Conservation (phyloP, 2,329 filamentous ascomycete species). For the Aspergillus sp. region DNA sequence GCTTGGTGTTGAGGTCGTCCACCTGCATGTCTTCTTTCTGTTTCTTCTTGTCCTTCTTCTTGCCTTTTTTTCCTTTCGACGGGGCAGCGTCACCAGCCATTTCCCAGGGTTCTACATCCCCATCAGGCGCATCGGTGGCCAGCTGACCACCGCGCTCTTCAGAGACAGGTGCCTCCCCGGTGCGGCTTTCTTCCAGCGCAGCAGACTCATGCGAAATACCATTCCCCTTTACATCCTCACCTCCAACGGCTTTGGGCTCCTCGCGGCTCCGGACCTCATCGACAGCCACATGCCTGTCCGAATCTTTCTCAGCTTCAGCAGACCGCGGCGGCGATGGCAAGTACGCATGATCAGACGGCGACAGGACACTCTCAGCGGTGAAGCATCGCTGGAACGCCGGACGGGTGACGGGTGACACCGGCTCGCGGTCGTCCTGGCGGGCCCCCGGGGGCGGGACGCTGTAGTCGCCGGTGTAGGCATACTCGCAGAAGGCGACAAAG, state of each 20-base stretch:
- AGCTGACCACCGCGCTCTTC: neutral
- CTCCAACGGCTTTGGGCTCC: too few relatives aligned
- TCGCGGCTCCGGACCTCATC: too few relatives aligned
- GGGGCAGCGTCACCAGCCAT: conserved; percentile 1
- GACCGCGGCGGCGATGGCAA: neutral
- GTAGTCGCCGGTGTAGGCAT: conserved; percentile 50
- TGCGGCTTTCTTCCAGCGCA: neutral
- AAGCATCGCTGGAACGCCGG: conserved; percentile 12
- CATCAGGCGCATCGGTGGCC: neutral
- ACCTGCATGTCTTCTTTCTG: conserved; percentile 13
- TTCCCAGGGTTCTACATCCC: conserved; percentile 3
- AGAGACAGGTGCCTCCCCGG: neutral
- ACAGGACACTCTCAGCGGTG: conserved; percentile 10
- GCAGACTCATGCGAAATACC: too few relatives aligned
- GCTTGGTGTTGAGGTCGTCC: conserved; percentile 24
- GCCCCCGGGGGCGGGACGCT: conserved; percentile 30
- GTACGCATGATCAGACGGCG: neutral
- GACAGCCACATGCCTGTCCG: neutral
- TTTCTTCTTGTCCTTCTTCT: conserved; percentile 27
- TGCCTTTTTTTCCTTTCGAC: conserved; percentile 22
- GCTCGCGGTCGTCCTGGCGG: conserved; percentile 18
- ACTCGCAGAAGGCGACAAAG: conserved; percentile 49
- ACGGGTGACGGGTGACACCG: neutral
- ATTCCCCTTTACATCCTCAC: too few relatives aligned
- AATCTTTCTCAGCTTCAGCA: neutral